Percentiles rank a stretch among this genome's conserved stretches.
These are phyloP conservation scores for Volvox reticuliferus DNA, from an alignment of 139 green algal genomes.

Conservation along the genomic window DNA sequence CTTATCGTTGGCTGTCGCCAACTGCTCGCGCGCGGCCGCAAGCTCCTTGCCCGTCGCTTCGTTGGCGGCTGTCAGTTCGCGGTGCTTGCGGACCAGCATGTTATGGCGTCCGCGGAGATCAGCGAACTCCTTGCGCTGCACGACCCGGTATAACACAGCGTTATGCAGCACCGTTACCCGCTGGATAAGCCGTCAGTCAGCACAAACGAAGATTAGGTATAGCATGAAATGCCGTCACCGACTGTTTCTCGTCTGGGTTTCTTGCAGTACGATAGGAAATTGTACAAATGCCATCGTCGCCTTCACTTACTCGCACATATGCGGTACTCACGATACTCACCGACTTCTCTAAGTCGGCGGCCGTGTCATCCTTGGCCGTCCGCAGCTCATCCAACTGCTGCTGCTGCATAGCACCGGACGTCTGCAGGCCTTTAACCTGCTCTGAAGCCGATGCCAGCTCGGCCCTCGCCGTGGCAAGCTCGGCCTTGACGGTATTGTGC, in stretches of 20 bases:
- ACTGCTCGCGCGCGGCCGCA: conserved; percentile 18
- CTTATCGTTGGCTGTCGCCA: background rate
- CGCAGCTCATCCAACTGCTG: background rate
- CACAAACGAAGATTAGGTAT: no score
- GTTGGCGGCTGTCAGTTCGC: background rate
- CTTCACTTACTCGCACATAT: no score
- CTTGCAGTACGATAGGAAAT: no score
- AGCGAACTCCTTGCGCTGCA: conserved; percentile 24
- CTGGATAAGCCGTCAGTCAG: no score
- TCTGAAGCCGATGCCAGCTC: conserved; percentile 38
- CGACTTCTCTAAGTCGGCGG: conserved; percentile 22
- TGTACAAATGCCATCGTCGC: no score
- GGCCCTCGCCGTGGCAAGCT: conserved; percentile 23
- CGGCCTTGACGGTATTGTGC: conserved; percentile 43
- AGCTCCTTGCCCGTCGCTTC: background rate
- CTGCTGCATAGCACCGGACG: background rate
- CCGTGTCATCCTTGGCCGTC: conserved; percentile 1
- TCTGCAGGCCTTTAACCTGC: conserved; percentile 20
- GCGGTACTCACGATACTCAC: background rate
- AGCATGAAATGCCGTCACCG: no score
- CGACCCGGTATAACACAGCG: no score
- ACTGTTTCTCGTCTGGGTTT: no score
- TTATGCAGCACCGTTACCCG: no score
- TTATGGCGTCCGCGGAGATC: background rate
- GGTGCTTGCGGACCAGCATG: background rate